Base-by-base conservation (phyloP, 2,329 filamentous ascomycete genomes). In the Alternaria longipes region DNA sequence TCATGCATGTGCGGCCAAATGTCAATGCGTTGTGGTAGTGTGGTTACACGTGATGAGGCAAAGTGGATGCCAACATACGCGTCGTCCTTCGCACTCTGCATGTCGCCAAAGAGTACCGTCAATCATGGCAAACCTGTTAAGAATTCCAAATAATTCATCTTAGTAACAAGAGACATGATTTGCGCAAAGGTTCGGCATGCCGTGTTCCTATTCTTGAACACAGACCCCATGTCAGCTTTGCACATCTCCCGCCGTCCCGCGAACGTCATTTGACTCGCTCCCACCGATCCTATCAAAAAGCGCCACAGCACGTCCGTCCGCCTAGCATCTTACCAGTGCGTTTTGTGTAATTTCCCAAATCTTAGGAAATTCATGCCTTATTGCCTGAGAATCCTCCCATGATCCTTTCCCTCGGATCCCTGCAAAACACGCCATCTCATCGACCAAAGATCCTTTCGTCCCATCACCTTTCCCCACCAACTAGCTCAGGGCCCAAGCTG, bases 201-300 rank as follows among this genome's bases (percentile, higher is more conserved):
- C 46, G 32, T 50, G 46, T 50, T 36, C 46, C 32, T 50, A 38
- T 26, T 50, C 32, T 36, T 26, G 30, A 1, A 36, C 30, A 34
- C 30, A 24, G 46, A 34, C 34, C 46, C 46, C 46, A 50, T 50
- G 46, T 50, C 46, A 50, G 46, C 46, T 20, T 20, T 45, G 44
- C 52, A 45, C 52, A 55, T 55, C 52, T 55, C 52, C 52, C 52
- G 52, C 46, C 46, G 16, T 50, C 46, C 46, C 46, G 46, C 46
- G 20, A 50, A 50, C 46, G 32, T 50, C 46, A 24, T 50, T 50
- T 50, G 46, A 50, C 52, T 46, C 40, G 50, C 52, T 45, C 30
- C 52, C 41, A 55, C 20, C 28, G 50, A 30, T 34, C 52, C 40
- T 32, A 22, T 14, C 7, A 30, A 18, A 34, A 20, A 30, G 32